Evolutionary conservation across 2,329 filamentous ascomycete genomes (phyloP).

Genomic region (Penicillium brasilianum): DNA sequence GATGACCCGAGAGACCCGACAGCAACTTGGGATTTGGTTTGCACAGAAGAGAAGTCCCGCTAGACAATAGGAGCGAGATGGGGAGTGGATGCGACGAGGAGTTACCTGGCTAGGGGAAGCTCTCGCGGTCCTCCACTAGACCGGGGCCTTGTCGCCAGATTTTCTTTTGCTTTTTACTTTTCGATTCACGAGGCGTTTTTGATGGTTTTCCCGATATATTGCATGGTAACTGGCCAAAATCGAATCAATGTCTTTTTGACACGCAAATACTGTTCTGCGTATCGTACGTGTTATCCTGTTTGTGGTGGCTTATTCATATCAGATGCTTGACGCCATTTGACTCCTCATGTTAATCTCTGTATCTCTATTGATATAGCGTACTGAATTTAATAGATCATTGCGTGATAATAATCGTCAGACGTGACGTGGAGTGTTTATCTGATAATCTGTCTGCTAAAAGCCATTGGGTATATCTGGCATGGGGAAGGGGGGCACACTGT

Average conservation of each 20-base stretch:
- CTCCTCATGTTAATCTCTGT: not conserved
- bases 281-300: not conserved
- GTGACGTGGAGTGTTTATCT: not conserved
- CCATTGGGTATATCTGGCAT: not conserved
- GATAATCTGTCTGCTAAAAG: not conserved
- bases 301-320: slow-evolving; percentile 2
- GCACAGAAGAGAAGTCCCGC: not conserved
- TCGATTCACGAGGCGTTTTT: slow-evolving; percentile 27
- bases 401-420: not conserved
- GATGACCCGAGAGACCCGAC: not conserved
- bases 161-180: slow-evolving; percentile 13
- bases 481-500: not conserved
- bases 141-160: slow-evolving; percentile 8
- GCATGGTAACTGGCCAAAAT: slow-evolving; percentile 29
- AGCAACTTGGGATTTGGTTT: not conserved
- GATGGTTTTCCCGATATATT: slow-evolving; percentile 26
- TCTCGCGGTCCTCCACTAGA: not conserved
- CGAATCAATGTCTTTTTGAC: slow-evolving; percentile 19
- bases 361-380: not conserved
- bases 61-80: not conserved
- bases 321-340: not conserved
- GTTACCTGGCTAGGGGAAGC: not conserved
- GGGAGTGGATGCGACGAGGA: not conserved
- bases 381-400: not conserved
- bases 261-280: not conserved